A percentile compares a stretch with the other conserved stretches of the same genome.
These are phyloP conservation scores for Alternaria atra DNA, from an alignment of 2,329 filamentous ascomycete genomes.

Conservation along the genomic window DNA sequence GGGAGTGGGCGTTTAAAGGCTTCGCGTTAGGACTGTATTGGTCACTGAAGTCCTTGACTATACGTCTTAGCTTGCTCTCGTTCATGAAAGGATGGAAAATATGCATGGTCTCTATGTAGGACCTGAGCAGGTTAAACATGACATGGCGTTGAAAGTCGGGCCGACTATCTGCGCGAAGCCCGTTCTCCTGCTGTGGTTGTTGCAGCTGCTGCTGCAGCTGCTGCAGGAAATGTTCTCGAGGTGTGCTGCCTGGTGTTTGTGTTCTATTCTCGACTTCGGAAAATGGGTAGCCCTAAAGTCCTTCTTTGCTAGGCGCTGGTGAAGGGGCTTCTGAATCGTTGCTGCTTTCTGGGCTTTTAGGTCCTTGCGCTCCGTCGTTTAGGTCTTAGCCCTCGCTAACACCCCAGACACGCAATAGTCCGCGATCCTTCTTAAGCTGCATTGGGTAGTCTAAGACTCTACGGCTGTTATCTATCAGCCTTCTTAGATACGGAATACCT, in stretches of 20 bases:
- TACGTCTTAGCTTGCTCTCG: constrained; percentile 59
- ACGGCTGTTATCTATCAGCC: constrained; percentile 76
- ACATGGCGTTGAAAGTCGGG: constrained; percentile 64
- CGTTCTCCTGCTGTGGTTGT: constrained; percentile 53
- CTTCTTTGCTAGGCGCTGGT: constrained; percentile 55
- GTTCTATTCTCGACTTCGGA: constrained; percentile 51
- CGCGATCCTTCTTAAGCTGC: constrained; percentile 75
- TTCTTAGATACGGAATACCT: constrained; percentile 54
- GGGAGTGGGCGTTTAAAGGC: constrained; percentile 31
- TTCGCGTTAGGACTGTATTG: constrained; percentile 46
- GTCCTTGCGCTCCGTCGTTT: constrained; percentile 57
- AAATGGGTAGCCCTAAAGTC: constrained; percentile 60
- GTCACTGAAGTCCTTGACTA: constrained; percentile 60
- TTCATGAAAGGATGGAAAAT: constrained; percentile 72
- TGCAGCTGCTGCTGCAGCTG: background rate
- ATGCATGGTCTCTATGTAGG: constrained; percentile 69
- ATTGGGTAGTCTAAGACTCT: constrained; percentile 71
- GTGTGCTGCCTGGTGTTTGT: constrained; percentile 28
- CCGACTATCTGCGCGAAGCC: constrained; percentile 62
- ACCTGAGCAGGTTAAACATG: constrained; percentile 61
- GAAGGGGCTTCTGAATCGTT: constrained; percentile 52
- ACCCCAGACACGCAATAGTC: constrained; percentile 78
- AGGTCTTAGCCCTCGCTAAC: constrained; percentile 77
- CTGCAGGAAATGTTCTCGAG: constrained; percentile 41
- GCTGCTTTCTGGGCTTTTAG: constrained; percentile 46